A percentile compares a stretch with the other conserved stretches of the same genome.
phyloP scores from a whole-genome alignment of 129 eudicot species.

The Escallonia herrerae region DNA sequence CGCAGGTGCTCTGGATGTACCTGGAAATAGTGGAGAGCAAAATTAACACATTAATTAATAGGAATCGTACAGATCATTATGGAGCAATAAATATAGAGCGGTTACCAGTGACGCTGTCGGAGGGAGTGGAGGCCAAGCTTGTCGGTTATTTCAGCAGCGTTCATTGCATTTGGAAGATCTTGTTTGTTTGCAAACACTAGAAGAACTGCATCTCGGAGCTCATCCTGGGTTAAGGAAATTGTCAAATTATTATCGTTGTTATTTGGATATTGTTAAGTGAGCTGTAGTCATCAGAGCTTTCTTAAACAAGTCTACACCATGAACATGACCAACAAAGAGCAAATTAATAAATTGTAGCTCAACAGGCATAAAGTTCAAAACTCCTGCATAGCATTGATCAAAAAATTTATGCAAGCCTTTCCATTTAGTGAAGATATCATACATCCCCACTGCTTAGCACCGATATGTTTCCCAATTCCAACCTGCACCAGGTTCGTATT shows the following conservation, averaged over 20 bases:
- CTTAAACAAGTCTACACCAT: no score
- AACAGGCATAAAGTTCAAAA: no score
- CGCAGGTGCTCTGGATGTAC: slow-evolving; percentile 99
- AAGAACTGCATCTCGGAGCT: slow-evolving; percentile 97
- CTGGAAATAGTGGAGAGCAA: slow-evolving; percentile 27
- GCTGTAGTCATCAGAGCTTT: no score
- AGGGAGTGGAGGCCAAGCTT: slow-evolving; percentile 99
- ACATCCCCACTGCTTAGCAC: no score
- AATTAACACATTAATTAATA: background rate
- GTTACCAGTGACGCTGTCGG: slow-evolving; percentile 99
- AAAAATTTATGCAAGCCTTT: no score
- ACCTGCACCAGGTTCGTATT: no score
- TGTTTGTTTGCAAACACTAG: slow-evolving; percentile 99
- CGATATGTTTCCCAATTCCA: no score
- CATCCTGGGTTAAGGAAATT: slow-evolving; percentile 53
- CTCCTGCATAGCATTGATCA: no score
- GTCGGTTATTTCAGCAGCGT: slow-evolving; percentile 99
- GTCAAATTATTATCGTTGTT: slow-evolving; percentile 9
- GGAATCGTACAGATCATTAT: no score
- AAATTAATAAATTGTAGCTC: no score
- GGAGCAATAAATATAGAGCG: background rate
- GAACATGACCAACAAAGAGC: no score
- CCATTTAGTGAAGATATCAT: no score
- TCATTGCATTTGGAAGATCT: slow-evolving; percentile 99
- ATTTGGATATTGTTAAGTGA: background rate